A percentile compares a stretch with the other conserved stretches of the same genome.
Conservation (phyloP, 345 rosid species). For the Erodium maritimum region DNA sequence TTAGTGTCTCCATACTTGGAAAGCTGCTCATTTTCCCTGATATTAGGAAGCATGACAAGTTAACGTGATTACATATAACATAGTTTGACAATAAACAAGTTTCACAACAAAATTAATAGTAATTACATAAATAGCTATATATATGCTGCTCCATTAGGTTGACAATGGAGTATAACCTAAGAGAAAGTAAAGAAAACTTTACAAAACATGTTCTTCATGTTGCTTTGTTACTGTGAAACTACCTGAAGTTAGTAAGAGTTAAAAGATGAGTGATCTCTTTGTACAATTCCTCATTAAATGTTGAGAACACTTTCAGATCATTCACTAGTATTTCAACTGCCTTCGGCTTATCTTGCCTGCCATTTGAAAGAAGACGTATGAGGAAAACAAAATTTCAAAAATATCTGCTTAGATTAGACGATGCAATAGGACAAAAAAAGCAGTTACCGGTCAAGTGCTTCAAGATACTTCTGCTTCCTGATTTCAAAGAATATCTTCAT, state of each 20-base stretch:
- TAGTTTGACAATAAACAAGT: too few species aligned
- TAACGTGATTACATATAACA: too few species aligned
- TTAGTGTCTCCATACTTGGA: slow-evolving; percentile 26
- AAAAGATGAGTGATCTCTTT: slow-evolving; percentile 87
- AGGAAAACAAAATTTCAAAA: not conserved
- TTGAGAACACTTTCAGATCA: slow-evolving; percentile 77
- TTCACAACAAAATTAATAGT: not conserved
- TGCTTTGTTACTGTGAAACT: slow-evolving; percentile 2
- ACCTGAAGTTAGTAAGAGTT: slow-evolving; percentile 77
- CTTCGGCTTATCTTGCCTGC: slow-evolving; percentile 70
- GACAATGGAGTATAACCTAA: too few species aligned
- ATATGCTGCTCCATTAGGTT: too few species aligned
- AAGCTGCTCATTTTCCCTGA: slow-evolving; percentile 22
- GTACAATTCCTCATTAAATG: slow-evolving; percentile 78
- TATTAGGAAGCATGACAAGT: not conserved
- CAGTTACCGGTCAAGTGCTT: slow-evolving; percentile 41
- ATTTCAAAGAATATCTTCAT: slow-evolving; percentile 51
- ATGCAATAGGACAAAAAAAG: too few species aligned
- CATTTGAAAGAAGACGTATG: slow-evolving; percentile 7
- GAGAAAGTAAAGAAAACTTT: too few species aligned
- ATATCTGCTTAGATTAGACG: too few species aligned
- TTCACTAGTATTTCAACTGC: slow-evolving; percentile 71
- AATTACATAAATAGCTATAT: not conserved
- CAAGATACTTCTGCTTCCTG: slow-evolving; percentile 51
- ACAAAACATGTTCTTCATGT: not conserved